Evolutionary conservation across 805 yeast species (phyloP).

Genomic region (Danielia oregonensis): DNA sequence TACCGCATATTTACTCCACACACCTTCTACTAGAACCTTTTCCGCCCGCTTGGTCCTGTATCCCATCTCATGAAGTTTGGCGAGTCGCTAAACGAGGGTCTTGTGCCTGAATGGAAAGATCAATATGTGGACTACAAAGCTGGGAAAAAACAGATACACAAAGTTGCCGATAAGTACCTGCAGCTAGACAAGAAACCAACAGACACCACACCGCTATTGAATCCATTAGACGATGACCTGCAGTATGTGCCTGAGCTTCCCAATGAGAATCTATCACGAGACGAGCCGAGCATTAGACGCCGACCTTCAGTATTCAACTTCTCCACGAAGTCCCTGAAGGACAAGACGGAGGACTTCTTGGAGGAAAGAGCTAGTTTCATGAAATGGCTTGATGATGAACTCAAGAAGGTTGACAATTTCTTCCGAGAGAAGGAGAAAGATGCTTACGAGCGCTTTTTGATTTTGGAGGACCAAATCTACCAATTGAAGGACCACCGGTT

Average conservation of each 20-base stretch:
- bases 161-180: constrained; percentile 18
- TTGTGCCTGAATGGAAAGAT: constrained; percentile 85
- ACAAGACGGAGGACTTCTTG: constrained; percentile 17
- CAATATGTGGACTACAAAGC: constrained; percentile 70
- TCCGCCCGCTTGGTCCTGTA: no score
- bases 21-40: no score
- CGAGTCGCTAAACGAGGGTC: constrained; percentile 60
- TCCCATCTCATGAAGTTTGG: constrained; percentile 83
- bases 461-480: constrained; percentile 66
- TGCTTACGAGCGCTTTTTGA: constrained; percentile 52
- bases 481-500: constrained; percentile 55
- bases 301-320: constrained; percentile 22
- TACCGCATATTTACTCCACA: no score
- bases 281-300: not conserved
- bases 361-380: constrained; percentile 38
- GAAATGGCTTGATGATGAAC: constrained; percentile 65
- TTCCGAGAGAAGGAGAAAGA: constrained; percentile 59
- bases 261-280: not conserved
- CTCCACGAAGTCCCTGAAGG: constrained; percentile 17
- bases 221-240: constrained; percentile 6
- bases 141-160: constrained; percentile 53
- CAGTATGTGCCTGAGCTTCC: constrained; percentile 1
- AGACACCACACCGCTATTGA: constrained; percentile 15
- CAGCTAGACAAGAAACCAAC: constrained; percentile 13
- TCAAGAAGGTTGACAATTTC: constrained; percentile 57